These are phyloP conservation scores for Penicillium herquei DNA, from an alignment of 495 filamentous ascomycete genomes.

Conservation along the genomic window DNA sequence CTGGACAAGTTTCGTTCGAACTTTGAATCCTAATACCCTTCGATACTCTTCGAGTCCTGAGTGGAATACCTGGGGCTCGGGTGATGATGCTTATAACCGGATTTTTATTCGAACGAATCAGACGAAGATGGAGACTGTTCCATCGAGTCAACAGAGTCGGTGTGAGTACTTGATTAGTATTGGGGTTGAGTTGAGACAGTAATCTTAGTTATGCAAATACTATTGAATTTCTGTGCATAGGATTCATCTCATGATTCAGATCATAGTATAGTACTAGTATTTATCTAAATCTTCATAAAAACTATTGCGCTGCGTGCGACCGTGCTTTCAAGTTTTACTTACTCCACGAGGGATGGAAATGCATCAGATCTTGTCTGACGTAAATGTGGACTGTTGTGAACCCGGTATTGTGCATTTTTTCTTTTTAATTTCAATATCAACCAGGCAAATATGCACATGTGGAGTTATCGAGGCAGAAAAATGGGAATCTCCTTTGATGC, in stretches of 20 bases:
- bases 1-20: conserved; percentile 67
- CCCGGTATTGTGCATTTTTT: no score
- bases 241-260: not conserved
- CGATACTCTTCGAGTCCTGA: conserved; percentile 39
- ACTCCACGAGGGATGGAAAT: no score
- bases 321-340: no score
- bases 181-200: conserved; percentile 52
- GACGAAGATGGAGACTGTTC: conserved; percentile 58
- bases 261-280: no score
- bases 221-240: not conserved
- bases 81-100: conserved; percentile 33
- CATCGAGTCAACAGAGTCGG: conserved; percentile 39
- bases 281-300: no score
- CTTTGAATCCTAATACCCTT: conserved; percentile 61
- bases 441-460: no score
- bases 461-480: no score
- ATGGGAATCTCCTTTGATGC: no score
- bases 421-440: no score
- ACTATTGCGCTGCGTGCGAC: no score
- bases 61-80: conserved; percentile 48
- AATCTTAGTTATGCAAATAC: conserved; percentile 1
- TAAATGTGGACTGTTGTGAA: no score
- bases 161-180: conserved; percentile 56
- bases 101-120: conserved; percentile 55
- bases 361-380: no score